Conservation (phyloP, 2,329 filamentous ascomycete species). For the Spiromastix sp. region DNA sequence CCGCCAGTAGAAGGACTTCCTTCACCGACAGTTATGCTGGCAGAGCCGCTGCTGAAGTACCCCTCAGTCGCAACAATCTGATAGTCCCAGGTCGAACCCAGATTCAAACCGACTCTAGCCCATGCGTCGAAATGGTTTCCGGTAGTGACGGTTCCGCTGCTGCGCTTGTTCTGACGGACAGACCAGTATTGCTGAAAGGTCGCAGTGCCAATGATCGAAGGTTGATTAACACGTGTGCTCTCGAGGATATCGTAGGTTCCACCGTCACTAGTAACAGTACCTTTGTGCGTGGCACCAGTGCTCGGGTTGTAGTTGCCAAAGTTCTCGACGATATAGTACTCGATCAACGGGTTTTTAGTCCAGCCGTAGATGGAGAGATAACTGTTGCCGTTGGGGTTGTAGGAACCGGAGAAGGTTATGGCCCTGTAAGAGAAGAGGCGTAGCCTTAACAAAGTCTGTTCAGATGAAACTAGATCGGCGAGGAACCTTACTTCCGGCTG, state of each 20-base stretch:
- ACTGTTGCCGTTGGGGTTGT: slow-evolving; percentile 10
- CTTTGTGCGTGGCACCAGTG: slow-evolving; percentile 17
- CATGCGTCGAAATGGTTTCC: too few relatives aligned
- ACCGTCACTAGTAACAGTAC: slow-evolving; percentile 21
- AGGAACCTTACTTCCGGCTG: slow-evolving; percentile 32
- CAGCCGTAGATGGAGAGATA: slow-evolving; percentile 23
- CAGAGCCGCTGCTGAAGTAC: too few relatives aligned
- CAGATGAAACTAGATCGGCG: background rate
- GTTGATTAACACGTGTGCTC: slow-evolving; percentile 28
- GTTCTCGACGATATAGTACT: slow-evolving; percentile 6
- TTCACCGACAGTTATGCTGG: too few relatives aligned
- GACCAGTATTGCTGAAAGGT: too few relatives aligned
- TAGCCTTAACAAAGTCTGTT: background rate
- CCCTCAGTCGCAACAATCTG: too few relatives aligned
- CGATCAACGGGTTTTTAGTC: slow-evolving; percentile 16
- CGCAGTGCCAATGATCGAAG: too few relatives aligned
- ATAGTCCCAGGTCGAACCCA: too few relatives aligned
- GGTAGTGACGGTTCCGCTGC: too few relatives aligned
- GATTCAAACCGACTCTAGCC: too few relatives aligned
- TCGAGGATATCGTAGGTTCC: slow-evolving; percentile 22
- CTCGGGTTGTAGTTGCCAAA: background rate
- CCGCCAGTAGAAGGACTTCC: too few relatives aligned
- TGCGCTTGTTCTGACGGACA: too few relatives aligned
- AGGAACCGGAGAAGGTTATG: background rate
- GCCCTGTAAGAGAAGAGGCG: slow-evolving; percentile 6